Evolutionary conservation across 148 eudicot species (phyloP).

Genomic region (Rhododendron kiyosumense): DNA sequence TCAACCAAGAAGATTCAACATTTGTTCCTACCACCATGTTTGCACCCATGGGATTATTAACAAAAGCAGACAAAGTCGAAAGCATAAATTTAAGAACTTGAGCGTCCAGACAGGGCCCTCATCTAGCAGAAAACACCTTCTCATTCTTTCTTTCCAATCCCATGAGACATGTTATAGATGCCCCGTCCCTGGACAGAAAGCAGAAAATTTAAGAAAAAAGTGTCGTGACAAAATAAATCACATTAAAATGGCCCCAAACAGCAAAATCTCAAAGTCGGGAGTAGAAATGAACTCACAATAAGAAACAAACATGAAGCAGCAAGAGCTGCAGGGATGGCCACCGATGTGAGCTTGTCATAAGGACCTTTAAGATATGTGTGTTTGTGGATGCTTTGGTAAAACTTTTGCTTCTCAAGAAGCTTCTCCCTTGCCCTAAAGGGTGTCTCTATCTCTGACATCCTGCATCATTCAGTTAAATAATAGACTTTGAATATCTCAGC

Average conservation of each 20-base stretch:
- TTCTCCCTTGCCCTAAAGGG: conserved; percentile 84
- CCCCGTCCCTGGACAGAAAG: conserved; percentile 52
- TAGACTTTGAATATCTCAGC: not conserved
- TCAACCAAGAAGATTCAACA: not conserved
- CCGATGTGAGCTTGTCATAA: conserved; percentile 73
- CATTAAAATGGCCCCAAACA: not conserved
- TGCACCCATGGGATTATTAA: conserved; percentile 17
- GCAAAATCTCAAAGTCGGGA: not conserved
- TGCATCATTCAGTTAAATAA: conserved; percentile 24
- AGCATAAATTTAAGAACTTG: conserved; percentile 2
- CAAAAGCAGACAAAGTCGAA: conserved; percentile 2
- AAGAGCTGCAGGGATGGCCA: conserved; percentile 77
- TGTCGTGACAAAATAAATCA: not conserved
- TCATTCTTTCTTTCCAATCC: conserved; percentile 92
- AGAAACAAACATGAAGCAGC: conserved; percentile 47
- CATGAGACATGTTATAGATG: conserved; percentile 91
- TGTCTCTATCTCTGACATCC: conserved; percentile 53
- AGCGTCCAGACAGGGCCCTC: not conserved
- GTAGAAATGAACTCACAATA: conserved; percentile 52
- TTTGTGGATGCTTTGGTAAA: conserved; percentile 61
- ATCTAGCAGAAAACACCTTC: not conserved
- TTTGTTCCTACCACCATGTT: conserved; percentile 12
- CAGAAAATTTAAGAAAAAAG: not conserved
- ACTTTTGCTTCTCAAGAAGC: conserved; percentile 67
- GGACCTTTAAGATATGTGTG: conserved; percentile 83